Conservation (phyloP, 2,329 filamentous ascomycete genomes). For the Aspergillus caelatus region DNA sequence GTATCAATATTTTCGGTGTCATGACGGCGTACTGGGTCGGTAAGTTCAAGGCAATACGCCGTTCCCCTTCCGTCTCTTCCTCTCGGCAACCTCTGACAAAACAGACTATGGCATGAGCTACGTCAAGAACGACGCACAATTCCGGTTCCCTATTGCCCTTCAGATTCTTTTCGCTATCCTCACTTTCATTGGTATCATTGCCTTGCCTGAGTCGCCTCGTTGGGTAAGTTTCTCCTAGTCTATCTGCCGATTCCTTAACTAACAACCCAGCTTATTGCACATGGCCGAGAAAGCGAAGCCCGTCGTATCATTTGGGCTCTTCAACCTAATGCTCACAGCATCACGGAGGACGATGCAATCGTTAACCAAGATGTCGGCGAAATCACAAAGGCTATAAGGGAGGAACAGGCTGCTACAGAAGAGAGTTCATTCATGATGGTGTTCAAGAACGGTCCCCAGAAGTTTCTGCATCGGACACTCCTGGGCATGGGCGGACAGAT, state of each 20-base stretch:
- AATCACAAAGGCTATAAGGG: slow-evolving; percentile 26
- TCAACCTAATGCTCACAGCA: slow-evolving; percentile 29
- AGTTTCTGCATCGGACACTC: slow-evolving; percentile 29
- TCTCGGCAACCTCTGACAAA: not conserved
- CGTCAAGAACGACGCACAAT: slow-evolving; percentile 30
- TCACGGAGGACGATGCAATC: slow-evolving; percentile 28
- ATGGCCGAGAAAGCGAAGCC: slow-evolving; percentile 38
- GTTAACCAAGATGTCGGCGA: slow-evolving; percentile 27
- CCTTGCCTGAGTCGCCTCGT: slow-evolving; percentile 51
- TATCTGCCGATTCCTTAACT: not conserved
- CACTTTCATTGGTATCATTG: slow-evolving; percentile 30
- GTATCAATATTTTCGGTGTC: slow-evolving; percentile 34
- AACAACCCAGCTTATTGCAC: slow-evolving; percentile 32
- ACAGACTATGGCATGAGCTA: slow-evolving; percentile 33
- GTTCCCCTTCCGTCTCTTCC: not conserved
- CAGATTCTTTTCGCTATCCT: slow-evolving; percentile 35
- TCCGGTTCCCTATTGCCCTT: slow-evolving; percentile 37
- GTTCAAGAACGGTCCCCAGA: slow-evolving; percentile 28
- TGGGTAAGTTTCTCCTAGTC: slow-evolving; percentile 26
- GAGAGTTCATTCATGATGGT: slow-evolving; percentile 28
- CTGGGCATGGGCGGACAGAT: slow-evolving; percentile 35
- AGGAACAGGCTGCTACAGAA: slow-evolving; percentile 26
- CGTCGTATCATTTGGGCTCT: slow-evolving; percentile 39
- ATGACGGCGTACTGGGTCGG: slow-evolving; percentile 40
- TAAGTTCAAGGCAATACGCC: slow-evolving; percentile 11